Evolutionary conservation across 768 basidiomycete genomes (phyloP).

Genomic region (Amanita polypyramis): DNA sequence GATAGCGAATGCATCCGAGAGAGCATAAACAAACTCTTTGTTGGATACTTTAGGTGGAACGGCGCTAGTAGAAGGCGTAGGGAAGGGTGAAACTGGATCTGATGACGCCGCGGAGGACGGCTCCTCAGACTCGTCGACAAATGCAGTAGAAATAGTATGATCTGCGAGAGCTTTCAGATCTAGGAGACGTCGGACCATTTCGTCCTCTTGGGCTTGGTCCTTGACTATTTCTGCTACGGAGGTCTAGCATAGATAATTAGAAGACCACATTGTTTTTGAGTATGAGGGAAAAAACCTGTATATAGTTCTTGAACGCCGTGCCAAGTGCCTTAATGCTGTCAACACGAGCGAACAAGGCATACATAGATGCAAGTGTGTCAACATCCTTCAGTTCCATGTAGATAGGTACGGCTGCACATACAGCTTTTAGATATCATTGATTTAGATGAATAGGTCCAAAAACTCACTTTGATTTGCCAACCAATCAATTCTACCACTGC

Average conservation of each 20-base stretch:
- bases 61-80: constrained; percentile 20
- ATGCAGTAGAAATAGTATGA: constrained; percentile 35
- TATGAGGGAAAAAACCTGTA: constrained; percentile 34
- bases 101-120: constrained; percentile 11
- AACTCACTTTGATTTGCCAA: constrained; percentile 23
- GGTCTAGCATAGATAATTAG: constrained; percentile 23
- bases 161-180: constrained; percentile 55
- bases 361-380: constrained; percentile 38
- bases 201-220: constrained; percentile 51
- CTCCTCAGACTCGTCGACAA: constrained; percentile 30
- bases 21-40: constrained; percentile 53
- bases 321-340: constrained; percentile 42
- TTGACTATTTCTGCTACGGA: constrained; percentile 57
- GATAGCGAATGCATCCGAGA: constrained; percentile 57
- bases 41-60: constrained; percentile 29
- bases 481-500: constrained; percentile 31
- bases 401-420: constrained; percentile 29
- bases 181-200: constrained; percentile 69
- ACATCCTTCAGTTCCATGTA: constrained; percentile 40
- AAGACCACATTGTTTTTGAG: not conserved
- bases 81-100: constrained; percentile 2
- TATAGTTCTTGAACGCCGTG: constrained; percentile 47
- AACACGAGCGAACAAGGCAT: constrained; percentile 51
- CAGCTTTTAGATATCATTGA: not conserved
- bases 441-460: not conserved